Conservation (phyloP, 169 alveolate species). For the Fabrea salina region DNA sequence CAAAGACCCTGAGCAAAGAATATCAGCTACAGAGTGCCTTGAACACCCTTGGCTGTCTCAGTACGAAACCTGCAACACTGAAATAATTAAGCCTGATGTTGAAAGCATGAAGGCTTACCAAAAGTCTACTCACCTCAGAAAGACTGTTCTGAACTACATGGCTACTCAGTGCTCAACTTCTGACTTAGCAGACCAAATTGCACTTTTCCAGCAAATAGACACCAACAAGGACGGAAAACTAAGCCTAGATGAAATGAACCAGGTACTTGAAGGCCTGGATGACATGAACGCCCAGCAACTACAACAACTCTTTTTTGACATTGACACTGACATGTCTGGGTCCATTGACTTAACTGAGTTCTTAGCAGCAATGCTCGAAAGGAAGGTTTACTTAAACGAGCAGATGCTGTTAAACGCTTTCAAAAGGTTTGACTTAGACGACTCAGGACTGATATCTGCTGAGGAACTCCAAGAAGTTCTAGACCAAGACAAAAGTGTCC, state of each 20-base stretch:
- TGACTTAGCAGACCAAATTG: background rate
- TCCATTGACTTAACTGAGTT: conserved; percentile 30
- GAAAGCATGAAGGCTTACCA: conserved; percentile 73
- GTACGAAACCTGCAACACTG: too few species aligned
- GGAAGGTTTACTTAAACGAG: background rate
- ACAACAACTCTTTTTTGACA: background rate
- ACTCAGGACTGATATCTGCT: background rate
- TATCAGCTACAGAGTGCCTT: conserved; percentile 78
- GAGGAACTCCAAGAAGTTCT: conserved; percentile 45
- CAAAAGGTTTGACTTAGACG: background rate
- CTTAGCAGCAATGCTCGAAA: conserved; percentile 1
- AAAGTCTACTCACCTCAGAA: background rate
- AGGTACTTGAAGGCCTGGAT: background rate
- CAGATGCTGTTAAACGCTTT: conserved; percentile 29
- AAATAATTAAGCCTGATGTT: too few species aligned
- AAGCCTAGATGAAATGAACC: background rate
- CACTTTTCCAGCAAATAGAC: background rate
- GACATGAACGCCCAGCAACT: background rate
- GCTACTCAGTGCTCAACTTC: conserved; percentile 2
- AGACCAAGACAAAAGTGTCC: background rate
- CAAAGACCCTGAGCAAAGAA: conserved; percentile 81
- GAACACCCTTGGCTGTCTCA: conserved; percentile 85
- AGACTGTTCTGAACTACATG: background rate
- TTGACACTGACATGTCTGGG: conserved; percentile 28
- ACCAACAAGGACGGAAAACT: background rate